A percentile compares a stretch with the other conserved stretches of the same genome.
These are phyloP conservation scores for Phlyctochytrium arcticum DNA, from an alignment of 192 early-diverging fungal genomes.

Conservation along the genomic window DNA sequence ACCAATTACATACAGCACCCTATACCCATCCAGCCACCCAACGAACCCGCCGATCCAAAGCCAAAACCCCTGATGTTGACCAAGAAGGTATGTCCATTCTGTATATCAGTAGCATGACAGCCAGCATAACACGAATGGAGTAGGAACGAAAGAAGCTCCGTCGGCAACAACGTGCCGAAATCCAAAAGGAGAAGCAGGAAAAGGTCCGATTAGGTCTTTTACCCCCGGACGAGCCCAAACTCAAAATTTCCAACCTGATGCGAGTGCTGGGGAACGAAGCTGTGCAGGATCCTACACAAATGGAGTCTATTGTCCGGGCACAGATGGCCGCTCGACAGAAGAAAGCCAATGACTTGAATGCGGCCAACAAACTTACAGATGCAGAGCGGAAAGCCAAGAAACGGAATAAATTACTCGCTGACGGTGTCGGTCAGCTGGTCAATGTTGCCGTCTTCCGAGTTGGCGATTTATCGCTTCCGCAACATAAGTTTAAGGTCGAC, in stretches of 20 bases:
- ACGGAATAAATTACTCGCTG: conserved; percentile 62
- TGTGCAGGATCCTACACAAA: conserved; percentile 87
- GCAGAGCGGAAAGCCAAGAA: conserved; percentile 81
- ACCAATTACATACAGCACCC: conserved; percentile 83
- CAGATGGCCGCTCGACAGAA: conserved; percentile 77
- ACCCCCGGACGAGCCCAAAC: conserved; percentile 87
- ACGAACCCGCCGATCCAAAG: conserved; percentile 52
- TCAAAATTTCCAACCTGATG: conserved; percentile 94
- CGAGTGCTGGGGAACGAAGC: conserved; percentile 90
- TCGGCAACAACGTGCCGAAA: conserved; percentile 77
- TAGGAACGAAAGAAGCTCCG: conserved; percentile 90
- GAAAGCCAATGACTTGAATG: conserved; percentile 80
- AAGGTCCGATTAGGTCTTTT: conserved; percentile 90
- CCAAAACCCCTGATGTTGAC: conserved; percentile 76
- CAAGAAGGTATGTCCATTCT: conserved; percentile 58
- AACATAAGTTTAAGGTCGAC: conserved; percentile 86
- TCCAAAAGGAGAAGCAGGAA: conserved; percentile 89
- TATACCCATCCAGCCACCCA: conserved; percentile 73
- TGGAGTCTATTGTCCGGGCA: conserved; percentile 87
- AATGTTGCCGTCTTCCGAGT: conserved; percentile 85
- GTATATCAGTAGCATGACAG: no score
- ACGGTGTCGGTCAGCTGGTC: conserved; percentile 50
- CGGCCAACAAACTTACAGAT: conserved; percentile 78
- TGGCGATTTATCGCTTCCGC: conserved; percentile 70
- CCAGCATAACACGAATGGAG: no score